These are phyloP conservation scores for Gaeumannomyces tritici DNA, from an alignment of 2,329 filamentous ascomycete species.

Conservation along the genomic window DNA sequence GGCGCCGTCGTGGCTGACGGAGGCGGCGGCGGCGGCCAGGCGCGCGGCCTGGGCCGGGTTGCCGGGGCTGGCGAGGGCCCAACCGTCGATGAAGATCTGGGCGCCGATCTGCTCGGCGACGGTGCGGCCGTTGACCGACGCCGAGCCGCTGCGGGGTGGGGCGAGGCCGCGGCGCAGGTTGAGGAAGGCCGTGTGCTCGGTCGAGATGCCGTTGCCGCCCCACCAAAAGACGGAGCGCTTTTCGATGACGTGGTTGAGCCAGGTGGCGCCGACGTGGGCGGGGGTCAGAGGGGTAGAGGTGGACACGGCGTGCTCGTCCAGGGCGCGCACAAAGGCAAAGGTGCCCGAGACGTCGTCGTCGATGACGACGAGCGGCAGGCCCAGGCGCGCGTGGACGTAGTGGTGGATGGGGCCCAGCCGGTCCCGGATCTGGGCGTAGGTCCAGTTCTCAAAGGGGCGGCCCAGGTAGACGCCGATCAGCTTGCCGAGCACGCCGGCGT, in stretches of 20 bases:
- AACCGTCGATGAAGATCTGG: constrained; percentile 28
- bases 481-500: constrained; percentile 28
- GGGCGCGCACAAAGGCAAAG: constrained; percentile 23
- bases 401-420: constrained; percentile 20
- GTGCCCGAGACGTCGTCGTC: constrained; percentile 25
- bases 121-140: constrained; percentile 17
- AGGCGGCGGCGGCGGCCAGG: constrained; percentile 21
- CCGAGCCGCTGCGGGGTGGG: constrained; percentile 20
- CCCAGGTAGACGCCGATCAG: constrained; percentile 27
- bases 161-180: constrained; percentile 25
- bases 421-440: constrained; percentile 19
- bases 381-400: constrained; percentile 20
- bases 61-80: constrained; percentile 21
- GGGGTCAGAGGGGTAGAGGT: constrained; percentile 6
- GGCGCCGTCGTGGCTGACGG: constrained; percentile 27
- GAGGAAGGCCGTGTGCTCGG: constrained; percentile 26
- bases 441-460: constrained; percentile 26
- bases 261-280: constrained; percentile 17
- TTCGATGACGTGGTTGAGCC: constrained; percentile 22
- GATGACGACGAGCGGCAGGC: constrained; percentile 18
- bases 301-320: constrained; percentile 19
- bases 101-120: constrained; percentile 27
- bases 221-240: constrained; percentile 24
- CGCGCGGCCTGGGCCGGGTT: constrained; percentile 19
- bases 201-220: constrained; percentile 26